These are phyloP conservation scores for Flaveria trinervia DNA, from an alignment of 129 eudicot species.

Conservation along the genomic window DNA sequence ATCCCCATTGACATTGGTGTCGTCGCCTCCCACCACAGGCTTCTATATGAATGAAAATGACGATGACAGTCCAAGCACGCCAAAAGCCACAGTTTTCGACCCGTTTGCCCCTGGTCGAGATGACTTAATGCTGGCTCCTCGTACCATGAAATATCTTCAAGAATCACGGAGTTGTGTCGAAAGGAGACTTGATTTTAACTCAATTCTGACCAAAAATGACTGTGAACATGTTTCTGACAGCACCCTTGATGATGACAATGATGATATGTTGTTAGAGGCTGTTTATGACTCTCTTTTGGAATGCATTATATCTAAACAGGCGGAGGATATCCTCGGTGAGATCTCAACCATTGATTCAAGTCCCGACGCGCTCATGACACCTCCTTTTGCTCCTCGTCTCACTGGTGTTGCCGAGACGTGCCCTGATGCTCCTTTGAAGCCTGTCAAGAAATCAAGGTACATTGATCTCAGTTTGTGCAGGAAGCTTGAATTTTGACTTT, in stretches of 20 bases:
- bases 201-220: constrained; percentile 21
- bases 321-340: constrained; percentile 35
- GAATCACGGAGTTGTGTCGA: constrained; percentile 43
- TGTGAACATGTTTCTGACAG: constrained; percentile 16
- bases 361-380: constrained; percentile 42
- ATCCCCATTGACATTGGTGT: constrained; percentile 36
- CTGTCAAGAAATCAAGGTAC: constrained; percentile 33
- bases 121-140: constrained; percentile 51
- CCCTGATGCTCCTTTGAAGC: constrained; percentile 64
- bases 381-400: constrained; percentile 45
- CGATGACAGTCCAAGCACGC: constrained; percentile 43
- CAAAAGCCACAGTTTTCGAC: constrained; percentile 57
- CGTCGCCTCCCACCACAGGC: constrained; percentile 19
- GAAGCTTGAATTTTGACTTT: constrained; percentile 62
- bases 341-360: constrained; percentile 5
- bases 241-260: constrained; percentile 39
- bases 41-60: constrained; percentile 23
- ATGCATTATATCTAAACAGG: constrained; percentile 49
- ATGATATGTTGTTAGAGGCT: constrained; percentile 42
- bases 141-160: constrained; percentile 34
- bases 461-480: constrained; percentile 54
- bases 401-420: constrained; percentile 64
- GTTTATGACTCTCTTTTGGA: constrained; percentile 47
- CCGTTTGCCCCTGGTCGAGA: constrained; percentile 79
- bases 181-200: constrained; percentile 47